Evolutionary conservation across 306 rosid genomes (phyloP).

Genomic region (Carpinus fangiana): DNA sequence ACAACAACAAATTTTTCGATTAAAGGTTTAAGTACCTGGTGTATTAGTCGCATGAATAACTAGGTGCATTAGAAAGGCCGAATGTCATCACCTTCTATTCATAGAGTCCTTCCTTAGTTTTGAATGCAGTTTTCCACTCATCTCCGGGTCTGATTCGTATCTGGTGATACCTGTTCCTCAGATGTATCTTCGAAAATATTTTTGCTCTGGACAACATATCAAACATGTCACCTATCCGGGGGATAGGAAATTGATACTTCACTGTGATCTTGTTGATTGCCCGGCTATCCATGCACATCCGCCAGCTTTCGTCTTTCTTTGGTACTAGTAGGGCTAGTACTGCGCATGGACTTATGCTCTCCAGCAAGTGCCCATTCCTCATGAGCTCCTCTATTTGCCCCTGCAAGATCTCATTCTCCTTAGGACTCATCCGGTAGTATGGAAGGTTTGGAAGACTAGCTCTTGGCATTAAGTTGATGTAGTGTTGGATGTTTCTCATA

Average conservation of each 20-base stretch:
- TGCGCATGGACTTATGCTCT: not conserved
- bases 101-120: not conserved
- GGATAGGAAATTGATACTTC: not conserved
- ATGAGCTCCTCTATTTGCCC: not conserved
- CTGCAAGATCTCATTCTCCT: not conserved
- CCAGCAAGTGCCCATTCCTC: not conserved
- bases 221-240: not conserved
- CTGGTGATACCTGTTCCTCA: not conserved
- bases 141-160: rapidly evolving
- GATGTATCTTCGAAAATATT: rapidly evolving
- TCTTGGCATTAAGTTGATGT: not conserved
- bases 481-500: not conserved
- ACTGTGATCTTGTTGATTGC: not conserved
- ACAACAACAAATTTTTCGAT: too few relatives aligned
- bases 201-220: not conserved
- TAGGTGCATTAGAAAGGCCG: too few relatives aligned
- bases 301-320: not conserved
- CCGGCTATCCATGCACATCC: too few relatives aligned
- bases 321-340: not conserved
- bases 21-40: too few relatives aligned
- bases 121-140: not conserved
- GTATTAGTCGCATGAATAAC: too few relatives aligned
- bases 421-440: not conserved
- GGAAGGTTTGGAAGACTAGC: not conserved
- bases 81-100: not conserved